These are phyloP conservation scores for Physcomitrium patens DNA, from an alignment of 225 moss, liverwort and hornwort species.

Conservation along the genomic window DNA sequence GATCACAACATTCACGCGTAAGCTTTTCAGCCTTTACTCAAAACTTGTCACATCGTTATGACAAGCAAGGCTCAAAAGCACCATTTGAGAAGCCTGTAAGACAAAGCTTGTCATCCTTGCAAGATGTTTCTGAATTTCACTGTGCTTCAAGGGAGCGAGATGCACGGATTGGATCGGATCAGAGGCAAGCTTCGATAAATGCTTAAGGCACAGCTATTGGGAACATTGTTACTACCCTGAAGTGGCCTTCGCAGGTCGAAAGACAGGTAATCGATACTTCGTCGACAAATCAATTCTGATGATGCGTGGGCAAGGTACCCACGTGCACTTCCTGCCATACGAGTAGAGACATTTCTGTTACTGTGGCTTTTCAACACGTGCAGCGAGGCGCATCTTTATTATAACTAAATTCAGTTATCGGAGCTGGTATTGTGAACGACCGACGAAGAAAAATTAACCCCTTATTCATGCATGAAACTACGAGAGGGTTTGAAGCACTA, in stretches of 20 bases:
- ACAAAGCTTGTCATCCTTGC: conserved; percentile 3
- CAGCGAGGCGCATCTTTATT: neutral
- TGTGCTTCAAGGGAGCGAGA: conserved; percentile 30
- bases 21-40: neutral
- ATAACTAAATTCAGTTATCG: conserved; percentile 42
- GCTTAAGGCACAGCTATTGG: conserved; percentile 1
- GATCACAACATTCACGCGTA: conserved; percentile 7
- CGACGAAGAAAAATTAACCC: conserved; percentile 24
- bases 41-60: conserved; percentile 11
- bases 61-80: conserved; percentile 4
- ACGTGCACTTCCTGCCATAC: neutral
- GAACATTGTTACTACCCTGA: conserved; percentile 13
- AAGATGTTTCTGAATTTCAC: conserved; percentile 15
- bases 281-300: conserved; percentile 4
- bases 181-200: neutral
- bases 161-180: conserved; percentile 18
- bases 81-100: neutral
- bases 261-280: neutral
- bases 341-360: conserved; percentile 19
- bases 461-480: neutral
- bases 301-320: neutral
- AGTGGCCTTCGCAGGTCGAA: conserved; percentile 14
- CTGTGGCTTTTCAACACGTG: conserved; percentile 22
- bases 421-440: conserved; percentile 25
- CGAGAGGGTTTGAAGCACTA: conserved; percentile 2